A percentile compares a stretch with the other conserved stretches of the same genome.
phyloP scores from a whole-genome alignment of 2,329 filamentous ascomycete species.

The Coniochaeta prunicola region DNA sequence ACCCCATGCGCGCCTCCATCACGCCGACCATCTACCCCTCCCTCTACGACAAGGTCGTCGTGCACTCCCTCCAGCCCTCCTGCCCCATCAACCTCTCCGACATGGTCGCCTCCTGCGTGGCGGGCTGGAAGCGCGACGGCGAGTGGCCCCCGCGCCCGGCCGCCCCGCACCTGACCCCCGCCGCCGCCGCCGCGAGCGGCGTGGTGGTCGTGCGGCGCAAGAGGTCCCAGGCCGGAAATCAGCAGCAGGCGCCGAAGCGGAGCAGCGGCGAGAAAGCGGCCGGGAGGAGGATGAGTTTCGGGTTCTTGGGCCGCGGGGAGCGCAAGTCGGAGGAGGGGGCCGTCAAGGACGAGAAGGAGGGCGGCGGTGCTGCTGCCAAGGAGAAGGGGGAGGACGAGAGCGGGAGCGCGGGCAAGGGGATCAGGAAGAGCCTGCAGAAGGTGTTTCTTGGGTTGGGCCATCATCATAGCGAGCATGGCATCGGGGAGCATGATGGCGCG shows the following conservation, averaged over 20 bases:
- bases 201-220: slow-evolving; percentile 31
- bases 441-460: slow-evolving; percentile 32
- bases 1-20: slow-evolving; percentile 73
- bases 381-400: slow-evolving; percentile 13
- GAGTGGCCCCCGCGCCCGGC: slow-evolving; percentile 72
- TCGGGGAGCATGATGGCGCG: not conserved
- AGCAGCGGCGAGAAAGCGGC: slow-evolving; percentile 6
- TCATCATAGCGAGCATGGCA: not conserved
- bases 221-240: slow-evolving; percentile 19
- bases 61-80: slow-evolving; percentile 71
- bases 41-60: slow-evolving; percentile 84
- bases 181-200: slow-evolving; percentile 6
- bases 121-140: slow-evolving; percentile 87
- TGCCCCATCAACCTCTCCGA: slow-evolving; percentile 84
- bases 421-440: slow-evolving; percentile 38
- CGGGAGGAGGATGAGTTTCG: slow-evolving; percentile 17
- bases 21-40: slow-evolving; percentile 66
- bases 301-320: slow-evolving; percentile 10
- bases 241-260: slow-evolving; percentile 8
- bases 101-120: slow-evolving; percentile 72
- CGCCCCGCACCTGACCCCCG: not conserved
- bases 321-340: slow-evolving; percentile 8
- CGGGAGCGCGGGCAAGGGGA: slow-evolving; percentile 26
- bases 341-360: slow-evolving; percentile 7
- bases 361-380: slow-evolving; percentile 7